Evolutionary conservation across 495 filamentous ascomycete species (phyloP).

Genomic region (Penicillium salamii): DNA sequence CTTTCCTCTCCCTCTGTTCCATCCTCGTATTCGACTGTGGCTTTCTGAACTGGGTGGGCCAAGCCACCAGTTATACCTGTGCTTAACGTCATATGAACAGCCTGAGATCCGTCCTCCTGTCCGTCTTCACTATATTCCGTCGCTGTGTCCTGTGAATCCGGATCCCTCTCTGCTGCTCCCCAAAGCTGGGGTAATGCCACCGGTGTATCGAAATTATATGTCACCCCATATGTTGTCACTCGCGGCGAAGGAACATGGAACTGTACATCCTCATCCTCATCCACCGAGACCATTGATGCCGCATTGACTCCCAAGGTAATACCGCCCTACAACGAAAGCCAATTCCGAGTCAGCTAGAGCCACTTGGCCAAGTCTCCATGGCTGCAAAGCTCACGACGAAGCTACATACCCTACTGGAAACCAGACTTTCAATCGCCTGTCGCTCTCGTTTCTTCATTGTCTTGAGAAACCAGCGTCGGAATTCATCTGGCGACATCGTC

Average conservation of each 20-base stretch:
- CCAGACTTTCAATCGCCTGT: conserved; percentile 40
- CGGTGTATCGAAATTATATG: conserved; percentile 36
- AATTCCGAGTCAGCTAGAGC: conserved; percentile 7
- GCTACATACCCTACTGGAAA: conserved; percentile 39
- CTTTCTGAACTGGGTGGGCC: conserved; percentile 16
- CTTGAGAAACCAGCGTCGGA: conserved; percentile 49
- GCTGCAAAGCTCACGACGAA: background rate
- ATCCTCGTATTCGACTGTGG: conserved; percentile 24
- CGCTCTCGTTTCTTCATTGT: conserved; percentile 44
- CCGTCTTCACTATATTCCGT: conserved; percentile 6
- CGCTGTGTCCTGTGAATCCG: background rate
- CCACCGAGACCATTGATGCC: conserved; percentile 30
- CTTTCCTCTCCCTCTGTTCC: conserved; percentile 19
- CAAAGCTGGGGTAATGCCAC: conserved; percentile 26
- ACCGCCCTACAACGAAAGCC: conserved; percentile 23
- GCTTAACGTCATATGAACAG: conserved; percentile 30
- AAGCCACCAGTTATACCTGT: conserved; percentile 32
- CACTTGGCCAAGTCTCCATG: background rate
- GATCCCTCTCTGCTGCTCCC: conserved; percentile 14
- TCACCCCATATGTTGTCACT: conserved; percentile 24
- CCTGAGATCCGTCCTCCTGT: conserved; percentile 7
- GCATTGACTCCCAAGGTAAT: conserved; percentile 44
- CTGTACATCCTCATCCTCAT: conserved; percentile 30
- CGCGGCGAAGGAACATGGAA: conserved; percentile 27
- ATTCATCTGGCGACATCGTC: conserved; percentile 44